These are phyloP conservation scores for Raffaelea albimanens DNA, from an alignment of 2,329 filamentous ascomycete species.

Conservation along the genomic window DNA sequence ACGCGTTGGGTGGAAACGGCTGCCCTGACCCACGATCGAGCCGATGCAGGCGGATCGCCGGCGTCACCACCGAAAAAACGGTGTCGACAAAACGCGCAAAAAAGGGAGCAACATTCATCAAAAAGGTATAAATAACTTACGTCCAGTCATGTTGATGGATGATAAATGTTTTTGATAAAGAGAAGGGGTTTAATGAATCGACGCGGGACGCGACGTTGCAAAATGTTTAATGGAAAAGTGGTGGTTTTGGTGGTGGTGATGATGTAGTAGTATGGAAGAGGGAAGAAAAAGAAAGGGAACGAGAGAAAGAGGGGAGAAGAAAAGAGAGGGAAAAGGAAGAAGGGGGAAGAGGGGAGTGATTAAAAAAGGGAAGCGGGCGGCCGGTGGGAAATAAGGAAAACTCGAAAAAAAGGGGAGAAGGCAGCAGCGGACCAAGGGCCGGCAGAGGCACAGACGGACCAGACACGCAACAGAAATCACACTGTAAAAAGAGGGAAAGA, in stretches of 20 bases:
- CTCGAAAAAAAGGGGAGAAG: not conserved
- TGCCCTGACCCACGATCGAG: not conserved
- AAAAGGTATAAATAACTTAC: conserved; percentile 39
- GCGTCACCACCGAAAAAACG: not conserved
- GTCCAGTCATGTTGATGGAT: conserved; percentile 59
- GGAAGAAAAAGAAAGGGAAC: conserved; percentile 4
- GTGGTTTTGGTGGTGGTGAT: conserved; percentile 19
- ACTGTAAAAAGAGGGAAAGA: not conserved
- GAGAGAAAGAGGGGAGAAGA: conserved; percentile 1
- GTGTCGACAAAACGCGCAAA: too few species aligned
- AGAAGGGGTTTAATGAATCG: conserved; percentile 20
- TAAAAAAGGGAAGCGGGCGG: conserved; percentile 3
- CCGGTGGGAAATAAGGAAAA: not conserved
- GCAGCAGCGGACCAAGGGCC: not conserved
- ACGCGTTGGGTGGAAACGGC: not conserved
- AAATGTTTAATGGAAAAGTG: conserved; percentile 16
- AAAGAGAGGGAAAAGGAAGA: conserved; percentile 2
- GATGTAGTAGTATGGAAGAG: conserved; percentile 10
- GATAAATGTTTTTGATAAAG: conserved; percentile 21
- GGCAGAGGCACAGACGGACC: not conserved
- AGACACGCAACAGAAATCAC: not conserved
- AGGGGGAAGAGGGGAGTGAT: conserved; percentile 7
- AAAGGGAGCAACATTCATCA: not conserved
- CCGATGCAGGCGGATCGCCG: not conserved
- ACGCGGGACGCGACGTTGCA: conserved; percentile 14